A percentile compares a stretch with the other conserved stretches of the same genome.
phyloP scores from a whole-genome alignment of 306 rosid genomes.

The Vachellia pachyceras region DNA sequence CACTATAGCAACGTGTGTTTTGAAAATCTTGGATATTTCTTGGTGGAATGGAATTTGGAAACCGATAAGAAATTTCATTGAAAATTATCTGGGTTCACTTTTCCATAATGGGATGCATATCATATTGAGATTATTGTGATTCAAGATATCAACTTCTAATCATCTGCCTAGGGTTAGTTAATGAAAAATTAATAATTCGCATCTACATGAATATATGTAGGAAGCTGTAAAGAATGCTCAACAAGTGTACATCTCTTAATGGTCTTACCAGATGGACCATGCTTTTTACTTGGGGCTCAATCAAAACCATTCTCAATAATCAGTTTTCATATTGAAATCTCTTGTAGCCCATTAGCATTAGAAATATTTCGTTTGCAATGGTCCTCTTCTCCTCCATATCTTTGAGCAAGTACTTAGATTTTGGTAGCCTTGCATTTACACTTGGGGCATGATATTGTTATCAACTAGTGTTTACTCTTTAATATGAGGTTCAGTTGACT shows the following conservation, averaged over 20 bases:
- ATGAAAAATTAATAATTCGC: neutral
- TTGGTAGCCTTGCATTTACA: too few species aligned
- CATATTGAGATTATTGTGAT: neutral
- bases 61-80: neutral
- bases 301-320: neutral
- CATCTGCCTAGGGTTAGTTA: neutral
- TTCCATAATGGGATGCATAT: neutral
- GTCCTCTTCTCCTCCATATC: neutral
- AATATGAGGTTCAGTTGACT: too few species aligned
- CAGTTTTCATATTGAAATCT: neutral
- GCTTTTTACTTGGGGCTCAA: neutral
- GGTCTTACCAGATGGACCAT: constrained; percentile 16
- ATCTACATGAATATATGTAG: neutral
- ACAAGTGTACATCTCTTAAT: constrained; percentile 8
- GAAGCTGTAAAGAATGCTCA: constrained; percentile 2
- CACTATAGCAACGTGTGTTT: neutral
- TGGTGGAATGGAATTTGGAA: neutral
- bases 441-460: neutral
- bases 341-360: neutral
- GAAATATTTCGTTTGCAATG: neutral
- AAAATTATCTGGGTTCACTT: neutral
- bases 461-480: too few species aligned
- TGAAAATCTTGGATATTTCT: neutral
- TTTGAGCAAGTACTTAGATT: neutral
- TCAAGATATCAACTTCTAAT: neutral